Conservation (phyloP, 805 yeast species). For the Yarrowia bubula region DNA sequence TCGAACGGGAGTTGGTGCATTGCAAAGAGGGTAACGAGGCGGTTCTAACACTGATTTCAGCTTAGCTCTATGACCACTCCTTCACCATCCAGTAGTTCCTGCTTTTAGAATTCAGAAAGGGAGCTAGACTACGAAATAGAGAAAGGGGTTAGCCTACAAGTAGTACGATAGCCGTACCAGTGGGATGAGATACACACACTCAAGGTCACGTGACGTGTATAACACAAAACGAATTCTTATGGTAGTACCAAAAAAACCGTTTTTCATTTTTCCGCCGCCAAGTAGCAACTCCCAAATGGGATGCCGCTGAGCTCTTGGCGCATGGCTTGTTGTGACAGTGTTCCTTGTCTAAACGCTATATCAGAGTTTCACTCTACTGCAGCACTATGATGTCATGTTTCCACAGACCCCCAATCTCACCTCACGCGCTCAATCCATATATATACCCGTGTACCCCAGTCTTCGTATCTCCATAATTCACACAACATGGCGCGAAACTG, state of each 20-base stretch:
- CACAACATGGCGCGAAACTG: slow-evolving; percentile 16
- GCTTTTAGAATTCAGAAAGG: not conserved
- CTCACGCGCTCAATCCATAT: not conserved
- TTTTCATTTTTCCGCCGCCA: not conserved
- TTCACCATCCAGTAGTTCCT: too few relatives aligned
- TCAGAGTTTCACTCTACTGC: not conserved
- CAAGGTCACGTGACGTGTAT: too few relatives aligned
- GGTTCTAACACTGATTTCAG: too few relatives aligned
- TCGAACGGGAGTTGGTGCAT: too few relatives aligned
- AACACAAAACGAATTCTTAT: too few relatives aligned
- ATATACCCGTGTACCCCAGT: not conserved
- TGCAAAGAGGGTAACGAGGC: too few relatives aligned
- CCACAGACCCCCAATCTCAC: not conserved
- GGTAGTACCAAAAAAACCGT: not conserved
- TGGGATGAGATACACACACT: too few relatives aligned
- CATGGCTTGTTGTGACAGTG: slow-evolving; percentile 12
- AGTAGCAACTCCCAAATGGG: slow-evolving; percentile 13
- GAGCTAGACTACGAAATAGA: not conserved
- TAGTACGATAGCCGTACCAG: not conserved
- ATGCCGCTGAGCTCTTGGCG: slow-evolving; percentile 21
- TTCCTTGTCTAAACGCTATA: slow-evolving; percentile 18
- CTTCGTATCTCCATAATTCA: not conserved
- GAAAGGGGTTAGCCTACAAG: not conserved
- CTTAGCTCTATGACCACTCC: too few relatives aligned
- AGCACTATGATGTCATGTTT: slow-evolving; percentile 7